phyloP scores from a whole-genome alignment of 2,329 filamentous ascomycete species.

The Zarea fungicola region DNA sequence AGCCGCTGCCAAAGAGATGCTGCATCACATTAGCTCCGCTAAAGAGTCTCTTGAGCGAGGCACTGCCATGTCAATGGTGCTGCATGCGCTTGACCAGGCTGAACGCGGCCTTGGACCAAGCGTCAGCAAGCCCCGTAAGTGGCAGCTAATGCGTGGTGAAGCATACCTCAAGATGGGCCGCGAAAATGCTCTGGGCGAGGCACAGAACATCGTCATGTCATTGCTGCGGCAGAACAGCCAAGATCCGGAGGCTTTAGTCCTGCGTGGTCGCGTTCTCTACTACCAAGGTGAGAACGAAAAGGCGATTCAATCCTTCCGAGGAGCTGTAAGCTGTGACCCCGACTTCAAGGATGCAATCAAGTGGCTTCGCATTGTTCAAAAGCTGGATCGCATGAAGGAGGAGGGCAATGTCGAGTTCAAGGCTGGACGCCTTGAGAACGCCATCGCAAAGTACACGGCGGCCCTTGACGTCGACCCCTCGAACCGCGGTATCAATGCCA shows the following conservation, averaged over 20 bases:
- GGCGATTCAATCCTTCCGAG: slow-evolving; percentile 85
- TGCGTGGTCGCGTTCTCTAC: slow-evolving; percentile 83
- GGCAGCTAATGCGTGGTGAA: slow-evolving; percentile 88
- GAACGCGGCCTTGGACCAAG: slow-evolving; percentile 70
- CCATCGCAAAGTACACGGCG: slow-evolving; percentile 77
- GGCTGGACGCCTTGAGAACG: slow-evolving; percentile 69
- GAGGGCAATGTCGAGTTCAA: slow-evolving; percentile 92
- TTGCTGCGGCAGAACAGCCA: slow-evolving; percentile 80
- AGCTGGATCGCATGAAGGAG: slow-evolving; percentile 87
- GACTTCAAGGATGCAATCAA: slow-evolving; percentile 87
- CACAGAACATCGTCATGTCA: slow-evolving; percentile 86
- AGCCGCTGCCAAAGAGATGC: slow-evolving; percentile 77
- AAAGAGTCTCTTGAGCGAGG: slow-evolving; percentile 70
- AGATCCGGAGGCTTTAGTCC: slow-evolving; percentile 88
- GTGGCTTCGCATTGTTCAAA: slow-evolving; percentile 84
- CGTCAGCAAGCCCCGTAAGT: slow-evolving; percentile 82
- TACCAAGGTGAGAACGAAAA: slow-evolving; percentile 92
- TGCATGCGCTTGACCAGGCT: slow-evolving; percentile 87
- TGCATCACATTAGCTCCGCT: slow-evolving; percentile 73
- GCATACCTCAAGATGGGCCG: slow-evolving; percentile 91
- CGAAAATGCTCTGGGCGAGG: slow-evolving; percentile 81
- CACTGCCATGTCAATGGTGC: slow-evolving; percentile 81
- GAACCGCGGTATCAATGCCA: slow-evolving; percentile 91
- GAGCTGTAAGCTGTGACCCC: slow-evolving; percentile 84
- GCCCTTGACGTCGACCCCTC: slow-evolving; percentile 79